Evolutionary conservation across 768 basidiomycete genomes (phyloP), one percentile per base, ranked within the genome.

Genomic region (Myochromella boudieri): DNA sequence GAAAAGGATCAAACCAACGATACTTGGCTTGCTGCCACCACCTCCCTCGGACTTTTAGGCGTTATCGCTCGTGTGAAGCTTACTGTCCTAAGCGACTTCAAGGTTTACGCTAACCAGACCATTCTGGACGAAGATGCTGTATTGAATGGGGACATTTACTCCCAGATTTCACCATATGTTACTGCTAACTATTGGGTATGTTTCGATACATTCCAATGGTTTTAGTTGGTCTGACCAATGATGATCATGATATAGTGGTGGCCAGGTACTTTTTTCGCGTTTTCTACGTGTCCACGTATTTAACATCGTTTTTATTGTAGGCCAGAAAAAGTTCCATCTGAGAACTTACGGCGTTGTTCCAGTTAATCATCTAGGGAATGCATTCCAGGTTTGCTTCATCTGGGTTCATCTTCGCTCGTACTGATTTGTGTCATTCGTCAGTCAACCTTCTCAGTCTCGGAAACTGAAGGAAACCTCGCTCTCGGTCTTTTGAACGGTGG

Each of bases 101-200:
- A 70, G 51, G 68, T 69, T 18, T 68, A 56, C 46, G 62, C 68
- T 1, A 60, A 68, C 44, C 68, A 70, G 43, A 66, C 58, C 2
- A 67, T 54, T 15, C 28, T 68, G 5, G 59, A 65, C 21, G 68
- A 70, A 51, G 57, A 51, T 12, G 57, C 63, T 4, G 61, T 68
- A 25, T 48, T 68, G 42, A 60, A 66, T 34, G 66, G 58, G 10
- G 67, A 68, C 49, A 60, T 70, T 14, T 66, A 56, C 40, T 56
- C 40, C 15, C 50, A 62, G 39, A 62, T 68, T 39, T 67, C 63
- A 8, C 68, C 68, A 6, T 70, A 64, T 42, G 68, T 68, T n/a
- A 70, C 67, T 11, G 68, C 68, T 1, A 70, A 70, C 24, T 67
- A 63, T 39, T 70, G 67, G 68, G 68, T 70, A 31, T 10, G 62